Percentiles rank a stretch among this genome's conserved stretches.
phyloP scores from a whole-genome alignment of 148 eudicot species.

The Chenopodium album region DNA sequence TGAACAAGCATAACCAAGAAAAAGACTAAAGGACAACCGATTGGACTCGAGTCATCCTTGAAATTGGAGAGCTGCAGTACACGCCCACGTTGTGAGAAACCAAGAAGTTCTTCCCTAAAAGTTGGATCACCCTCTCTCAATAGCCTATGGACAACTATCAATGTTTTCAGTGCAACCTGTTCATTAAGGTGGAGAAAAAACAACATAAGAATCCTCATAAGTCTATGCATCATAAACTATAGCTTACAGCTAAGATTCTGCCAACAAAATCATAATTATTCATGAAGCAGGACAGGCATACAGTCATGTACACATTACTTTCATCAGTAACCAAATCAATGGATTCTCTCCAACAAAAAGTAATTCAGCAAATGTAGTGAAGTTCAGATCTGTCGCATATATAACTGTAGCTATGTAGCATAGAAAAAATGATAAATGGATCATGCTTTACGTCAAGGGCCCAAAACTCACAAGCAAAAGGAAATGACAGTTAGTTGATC shows the following conservation, averaged over 20 bases:
- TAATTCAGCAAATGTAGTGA: background rate
- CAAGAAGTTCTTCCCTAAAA: constrained; percentile 83
- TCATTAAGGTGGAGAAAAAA: constrained; percentile 13
- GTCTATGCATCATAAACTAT: background rate
- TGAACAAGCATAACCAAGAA: background rate
- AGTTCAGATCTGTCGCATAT: background rate
- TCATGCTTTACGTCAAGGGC: background rate
- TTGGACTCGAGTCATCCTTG: constrained; percentile 96
- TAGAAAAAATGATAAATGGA: background rate
- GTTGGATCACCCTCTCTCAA: constrained; percentile 98
- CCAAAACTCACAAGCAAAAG: background rate
- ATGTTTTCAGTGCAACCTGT: constrained; percentile 95
- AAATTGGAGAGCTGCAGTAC: constrained; percentile 82
- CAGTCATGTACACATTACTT: background rate
- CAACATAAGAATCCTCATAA: constrained; percentile 4
- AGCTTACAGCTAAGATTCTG: background rate
- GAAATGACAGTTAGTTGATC: background rate
- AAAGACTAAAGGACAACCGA: constrained; percentile 47
- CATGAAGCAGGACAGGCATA: background rate
- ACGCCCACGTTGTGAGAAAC: constrained; percentile 80
- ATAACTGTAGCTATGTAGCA: background rate
- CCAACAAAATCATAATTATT: background rate
- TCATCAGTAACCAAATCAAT: background rate
- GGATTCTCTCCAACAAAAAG: background rate
- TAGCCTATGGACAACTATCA: constrained; percentile 83